Evolutionary conservation across 371 early-diverging fungal species (phyloP), one percentile per base, ranked within the genome.

Genomic region (Dichotomocladium elegans): DNA sequence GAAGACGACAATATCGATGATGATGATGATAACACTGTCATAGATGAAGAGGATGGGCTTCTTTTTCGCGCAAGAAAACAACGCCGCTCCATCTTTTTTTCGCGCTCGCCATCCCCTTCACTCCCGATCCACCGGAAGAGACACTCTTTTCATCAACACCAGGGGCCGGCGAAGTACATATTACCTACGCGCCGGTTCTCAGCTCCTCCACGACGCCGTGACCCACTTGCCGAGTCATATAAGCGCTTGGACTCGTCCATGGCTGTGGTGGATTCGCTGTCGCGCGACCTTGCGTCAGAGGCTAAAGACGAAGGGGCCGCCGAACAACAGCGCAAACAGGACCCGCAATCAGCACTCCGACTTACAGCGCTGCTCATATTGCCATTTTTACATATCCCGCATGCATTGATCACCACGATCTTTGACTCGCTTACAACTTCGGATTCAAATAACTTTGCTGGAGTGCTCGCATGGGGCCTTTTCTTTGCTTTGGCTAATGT

Each of bases 211-310:
- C 7, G 31, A 26, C 19, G 19, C 17, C 51, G 41, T 10, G 66
- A 62, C 19, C 63, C 70, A 0, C 47, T 74, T 5, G 19, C 57
- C n/a, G 77, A 66, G 46, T 76, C 77, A 1, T 72, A 65, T 25
- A 61, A 66, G 47, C 57, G 73, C 15, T 34, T 76, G 4, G 77
- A 76, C 47, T 57, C 58, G 4, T 70, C 70, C 10, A 62, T 76
- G 62, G 77, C 77, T 1, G 25, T 72, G 29, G 70, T 76, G 1
- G 77, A 76, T 26, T 76, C 72, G 1, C 60, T 76, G 14, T 72
- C 77, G 21, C 70, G 71, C 48, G 77, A 76, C 30, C 42, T 76
- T 33, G 77, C 68, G 22, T 40, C 24, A 44, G 31, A 10, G 28
- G 45, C 15, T 10, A 47, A 15, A 8, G 31, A 28, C 12, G 25